These are phyloP conservation scores for Calonectria pauciramosa DNA, from an alignment of 2,329 filamentous ascomycete genomes.

Conservation along the genomic window DNA sequence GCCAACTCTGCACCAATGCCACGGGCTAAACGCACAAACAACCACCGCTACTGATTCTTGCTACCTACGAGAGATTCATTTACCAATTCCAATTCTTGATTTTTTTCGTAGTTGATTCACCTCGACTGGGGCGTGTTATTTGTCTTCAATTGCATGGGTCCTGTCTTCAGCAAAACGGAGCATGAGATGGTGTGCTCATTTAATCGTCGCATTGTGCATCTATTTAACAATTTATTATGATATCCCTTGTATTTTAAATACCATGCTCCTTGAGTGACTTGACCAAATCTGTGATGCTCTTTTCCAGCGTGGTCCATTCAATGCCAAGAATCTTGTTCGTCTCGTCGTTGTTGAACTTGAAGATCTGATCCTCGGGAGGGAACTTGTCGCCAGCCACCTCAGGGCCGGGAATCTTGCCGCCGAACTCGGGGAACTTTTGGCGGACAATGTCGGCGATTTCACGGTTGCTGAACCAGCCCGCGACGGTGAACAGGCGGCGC, in stretches of 20 bases:
- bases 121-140: too few relatives aligned
- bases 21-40: background rate
- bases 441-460: conserved; percentile 60
- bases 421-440: conserved; percentile 64
- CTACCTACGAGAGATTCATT: background rate
- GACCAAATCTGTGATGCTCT: conserved; percentile 73
- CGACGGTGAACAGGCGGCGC: conserved; percentile 64
- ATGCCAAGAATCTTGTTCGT: conserved; percentile 73
- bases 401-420: conserved; percentile 60
- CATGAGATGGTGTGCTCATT: background rate
- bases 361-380: conserved; percentile 57
- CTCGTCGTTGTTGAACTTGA: conserved; percentile 69
- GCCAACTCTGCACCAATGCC: background rate
- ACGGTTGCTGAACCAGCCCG: conserved; percentile 62
- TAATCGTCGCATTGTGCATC: background rate
- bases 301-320: conserved; percentile 72
- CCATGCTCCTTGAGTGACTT: conserved; percentile 69
- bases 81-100: background rate
- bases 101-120: background rate
- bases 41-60: background rate
- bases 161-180: too few relatives aligned
- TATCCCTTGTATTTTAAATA: conserved; percentile 31
- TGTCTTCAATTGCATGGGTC: too few relatives aligned
- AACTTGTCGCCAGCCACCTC: conserved; percentile 60
- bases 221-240: background rate